These are phyloP conservation scores for Davidsoniella eucalypti DNA, from an alignment of 2,329 filamentous ascomycete species.

Conservation along the genomic window DNA sequence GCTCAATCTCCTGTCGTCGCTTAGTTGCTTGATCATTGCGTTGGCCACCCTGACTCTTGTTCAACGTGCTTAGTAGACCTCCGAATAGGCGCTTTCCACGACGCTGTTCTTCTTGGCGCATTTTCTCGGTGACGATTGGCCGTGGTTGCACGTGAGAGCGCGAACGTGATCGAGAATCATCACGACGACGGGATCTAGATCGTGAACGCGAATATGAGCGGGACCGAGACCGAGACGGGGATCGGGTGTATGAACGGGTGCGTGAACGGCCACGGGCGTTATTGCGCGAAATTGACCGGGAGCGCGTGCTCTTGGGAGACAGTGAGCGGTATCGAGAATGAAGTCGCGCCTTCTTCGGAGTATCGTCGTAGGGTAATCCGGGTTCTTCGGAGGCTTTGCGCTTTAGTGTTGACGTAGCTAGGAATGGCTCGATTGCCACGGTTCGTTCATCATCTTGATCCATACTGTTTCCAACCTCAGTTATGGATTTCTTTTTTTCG, in stretches of 20 bases:
- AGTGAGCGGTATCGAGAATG: background rate
- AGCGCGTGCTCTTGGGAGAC: background rate
- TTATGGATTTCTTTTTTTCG: no score
- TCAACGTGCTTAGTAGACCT: conserved; percentile 60
- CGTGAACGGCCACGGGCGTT: background rate
- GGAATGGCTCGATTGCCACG: background rate
- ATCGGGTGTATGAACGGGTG: background rate
- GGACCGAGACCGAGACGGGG: conserved; percentile 1
- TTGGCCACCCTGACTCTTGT: conserved; percentile 29
- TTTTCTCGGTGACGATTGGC: background rate
- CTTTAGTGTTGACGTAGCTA: conserved; percentile 1
- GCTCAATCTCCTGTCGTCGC: conserved; percentile 65
- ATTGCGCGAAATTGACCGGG: background rate
- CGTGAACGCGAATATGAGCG: background rate
- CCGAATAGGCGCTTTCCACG: conserved; percentile 77
- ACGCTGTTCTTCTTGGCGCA: conserved; percentile 55
- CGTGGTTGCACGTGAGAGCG: background rate
- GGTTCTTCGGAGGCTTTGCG: conserved; percentile 10
- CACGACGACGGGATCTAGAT: background rate
- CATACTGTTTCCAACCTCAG: no score
- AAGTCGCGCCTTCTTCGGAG: conserved; percentile 9
- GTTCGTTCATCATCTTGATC: no score
- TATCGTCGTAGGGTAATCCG: background rate
- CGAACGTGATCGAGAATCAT: background rate
- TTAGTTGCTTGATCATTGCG: conserved; percentile 20